Percentiles rank a stretch among this genome's conserved stretches.
These are phyloP conservation scores for Gossypium bickii DNA, from an alignment of 345 rosid species.

Conservation along the genomic window DNA sequence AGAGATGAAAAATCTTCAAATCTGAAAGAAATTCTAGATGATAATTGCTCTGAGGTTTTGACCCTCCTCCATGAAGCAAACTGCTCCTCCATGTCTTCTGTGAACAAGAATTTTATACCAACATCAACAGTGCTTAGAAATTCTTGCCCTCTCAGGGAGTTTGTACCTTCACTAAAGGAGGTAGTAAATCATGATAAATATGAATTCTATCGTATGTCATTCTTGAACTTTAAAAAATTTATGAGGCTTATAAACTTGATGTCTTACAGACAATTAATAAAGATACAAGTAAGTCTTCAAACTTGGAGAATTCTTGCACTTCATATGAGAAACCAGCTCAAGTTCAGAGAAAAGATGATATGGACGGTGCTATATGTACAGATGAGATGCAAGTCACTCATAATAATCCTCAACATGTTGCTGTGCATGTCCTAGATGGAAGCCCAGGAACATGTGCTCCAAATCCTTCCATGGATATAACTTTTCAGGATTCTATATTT, in stretches of 20 bases:
- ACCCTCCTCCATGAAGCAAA: slow-evolving; percentile 45
- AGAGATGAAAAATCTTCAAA: slow-evolving; percentile 40
- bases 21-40: slow-evolving; percentile 55
- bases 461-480: slow-evolving; percentile 38
- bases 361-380: slow-evolving; percentile 23
- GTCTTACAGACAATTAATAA: slow-evolving; percentile 43
- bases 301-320: slow-evolving; percentile 35
- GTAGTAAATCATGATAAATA: slow-evolving; percentile 29
- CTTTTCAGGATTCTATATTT: slow-evolving; percentile 42
- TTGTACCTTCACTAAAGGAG: slow-evolving; percentile 49
- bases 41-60: slow-evolving; percentile 62
- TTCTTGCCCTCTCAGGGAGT: slow-evolving; percentile 50
- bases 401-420: slow-evolving; percentile 65
- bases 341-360: slow-evolving; percentile 31
- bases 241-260: slow-evolving; percentile 34
- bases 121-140: slow-evolving; percentile 31
- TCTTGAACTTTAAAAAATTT: slow-evolving; percentile 28
- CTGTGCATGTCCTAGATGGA: slow-evolving; percentile 58
- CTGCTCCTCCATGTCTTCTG: slow-evolving; percentile 47
- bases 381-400: slow-evolving; percentile 52
- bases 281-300: slow-evolving; percentile 42
- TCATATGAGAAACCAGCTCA: slow-evolving; percentile 32
- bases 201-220: slow-evolving; percentile 26
- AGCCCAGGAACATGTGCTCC: slow-evolving; percentile 41
- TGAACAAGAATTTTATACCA: slow-evolving; percentile 42